Base-by-base conservation (phyloP, 176 grass and related monocot genomes). In the Rhipidocladum racemiflorum region DNA sequence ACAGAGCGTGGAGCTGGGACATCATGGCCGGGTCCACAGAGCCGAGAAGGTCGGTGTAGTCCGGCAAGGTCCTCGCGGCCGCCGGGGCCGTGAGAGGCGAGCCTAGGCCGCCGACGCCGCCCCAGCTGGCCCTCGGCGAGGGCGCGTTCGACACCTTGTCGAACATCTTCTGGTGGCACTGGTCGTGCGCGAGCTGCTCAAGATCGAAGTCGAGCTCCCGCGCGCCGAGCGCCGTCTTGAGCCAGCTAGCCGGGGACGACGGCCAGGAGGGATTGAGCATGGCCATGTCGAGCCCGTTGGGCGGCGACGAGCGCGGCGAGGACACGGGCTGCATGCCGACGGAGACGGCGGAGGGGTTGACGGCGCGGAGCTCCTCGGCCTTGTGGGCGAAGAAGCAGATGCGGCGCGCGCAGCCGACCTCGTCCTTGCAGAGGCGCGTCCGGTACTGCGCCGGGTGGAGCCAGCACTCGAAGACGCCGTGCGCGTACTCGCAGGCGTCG, bases 361-460 rank as follows among this genome's bases (percentile, higher is more conserved):
- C 86, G 1, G 96, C 76, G 21, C 96, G 92, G 21, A 98, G 96
- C 85, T 98, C 96, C 16, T 95, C 96, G 5, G 30, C 75, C 57
- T 91, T 95, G 75, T 98, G 96, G 0, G 95, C 94, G 34, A 97
- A 97, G 91, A 97, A 97, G 78, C 94, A 97, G 78, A 97, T 90
- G 51, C 91, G 88, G 0, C 91, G 81, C 2, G 85, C 81, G 79
- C 91, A 97, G 27, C 84, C 91, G 7, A 90, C 90, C 77, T 93
- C 94, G 51, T 97, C 94, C 79, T 97, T 97, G 72, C 94, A 97
- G 23, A 93, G 80, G 1, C 94, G 59, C 0, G 94, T 97, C 21
- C 94, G 77, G 81, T 93, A 97, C 91, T 93, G 94, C 15, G 94
- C 94, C 14, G 94, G 91, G 84, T 97, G 94, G 61, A 97, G 94